A percentile compares a stretch with the other conserved stretches of the same genome.
Conservation (phyloP, 2,329 filamentous ascomycete genomes). For the Claviceps cyperi region DNA sequence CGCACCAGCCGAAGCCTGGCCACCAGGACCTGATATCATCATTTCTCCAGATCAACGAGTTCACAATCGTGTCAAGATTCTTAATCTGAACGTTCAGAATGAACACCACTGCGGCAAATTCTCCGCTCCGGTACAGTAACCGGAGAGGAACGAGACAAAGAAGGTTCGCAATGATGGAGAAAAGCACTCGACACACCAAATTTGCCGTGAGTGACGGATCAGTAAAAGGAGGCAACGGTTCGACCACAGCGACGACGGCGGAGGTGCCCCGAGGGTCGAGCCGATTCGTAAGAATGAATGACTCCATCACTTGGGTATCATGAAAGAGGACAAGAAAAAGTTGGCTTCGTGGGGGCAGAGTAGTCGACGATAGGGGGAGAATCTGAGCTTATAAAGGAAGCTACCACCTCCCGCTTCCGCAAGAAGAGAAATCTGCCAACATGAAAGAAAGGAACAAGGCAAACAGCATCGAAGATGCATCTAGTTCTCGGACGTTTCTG, state of each 20-base stretch:
- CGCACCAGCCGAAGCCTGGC: slow-evolving; percentile 38
- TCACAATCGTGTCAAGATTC: slow-evolving; percentile 35
- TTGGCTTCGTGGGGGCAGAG: neutral
- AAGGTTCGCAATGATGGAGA: slow-evolving; percentile 30
- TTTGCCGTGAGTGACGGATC: slow-evolving; percentile 26
- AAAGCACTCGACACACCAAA: slow-evolving; percentile 31
- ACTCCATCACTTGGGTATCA: neutral
- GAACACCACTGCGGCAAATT: slow-evolving; percentile 37
- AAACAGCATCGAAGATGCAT: neutral
- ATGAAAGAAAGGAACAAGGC: neutral
- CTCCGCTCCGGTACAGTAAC: slow-evolving; percentile 36
- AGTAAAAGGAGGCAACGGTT: slow-evolving; percentile 11
- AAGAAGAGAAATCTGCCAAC: neutral
- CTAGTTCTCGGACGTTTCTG: neutral
- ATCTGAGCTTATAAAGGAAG: neutral
- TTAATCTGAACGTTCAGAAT: slow-evolving; percentile 29
- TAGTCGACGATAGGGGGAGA: neutral
- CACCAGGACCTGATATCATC: slow-evolving; percentile 37
- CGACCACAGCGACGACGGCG: slow-evolving; percentile 2
- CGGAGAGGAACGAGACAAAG: slow-evolving; percentile 36
- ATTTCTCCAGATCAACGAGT: slow-evolving; percentile 38
- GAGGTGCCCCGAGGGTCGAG: neutral
- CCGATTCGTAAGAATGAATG: neutral
- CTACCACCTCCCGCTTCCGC: neutral
- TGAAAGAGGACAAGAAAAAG: too few species aligned